A percentile compares a stretch with the other conserved stretches of the same genome.
Evolutionary conservation across 495 filamentous ascomycete species (phyloP).

Genomic region (Pseudotulostoma volvatum): DNA sequence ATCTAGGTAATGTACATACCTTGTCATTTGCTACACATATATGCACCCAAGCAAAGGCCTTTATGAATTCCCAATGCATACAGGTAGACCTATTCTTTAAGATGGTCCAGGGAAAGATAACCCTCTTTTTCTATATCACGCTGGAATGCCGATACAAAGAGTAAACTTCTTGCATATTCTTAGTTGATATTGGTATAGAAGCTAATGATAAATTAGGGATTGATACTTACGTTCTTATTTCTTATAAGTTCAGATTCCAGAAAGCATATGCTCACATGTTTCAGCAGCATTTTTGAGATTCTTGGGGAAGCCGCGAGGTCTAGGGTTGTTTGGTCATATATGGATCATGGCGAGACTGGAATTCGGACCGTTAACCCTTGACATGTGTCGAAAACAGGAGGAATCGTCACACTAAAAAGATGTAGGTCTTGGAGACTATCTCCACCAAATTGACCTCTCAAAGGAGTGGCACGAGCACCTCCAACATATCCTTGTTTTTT

Average conservation of each 20-base stretch:
- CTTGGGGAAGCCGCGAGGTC: not conserved
- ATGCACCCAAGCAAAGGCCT: not conserved
- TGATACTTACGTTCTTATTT: not conserved
- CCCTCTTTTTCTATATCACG: not conserved
- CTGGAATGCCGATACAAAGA: not conserved
- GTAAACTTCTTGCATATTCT: not conserved
- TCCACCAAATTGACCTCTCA: not conserved
- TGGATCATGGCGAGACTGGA: not conserved
- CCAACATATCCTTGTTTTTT: conserved; percentile 1
- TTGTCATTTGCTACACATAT: not conserved
- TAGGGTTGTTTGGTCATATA: not conserved
- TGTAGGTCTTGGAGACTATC: conserved; percentile 1
- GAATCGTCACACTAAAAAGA: not conserved
- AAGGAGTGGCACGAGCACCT: conserved; percentile 1
- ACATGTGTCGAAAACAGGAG: not conserved
- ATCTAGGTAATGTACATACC: not conserved
- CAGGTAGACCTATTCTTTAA: not conserved
- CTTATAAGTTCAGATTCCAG: not conserved
- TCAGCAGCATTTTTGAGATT: not conserved
- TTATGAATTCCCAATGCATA: not conserved
- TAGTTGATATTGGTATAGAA: conserved; percentile 8
- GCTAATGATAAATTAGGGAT: conserved; percentile 6
- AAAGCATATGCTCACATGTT: not conserved
- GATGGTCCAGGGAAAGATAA: not conserved
- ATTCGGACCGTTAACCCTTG: not conserved